A percentile compares a stretch with the other conserved stretches of the same genome.
Evolutionary conservation across 768 basidiomycete species (phyloP).

Genomic region (Lactarius evosmus): DNA sequence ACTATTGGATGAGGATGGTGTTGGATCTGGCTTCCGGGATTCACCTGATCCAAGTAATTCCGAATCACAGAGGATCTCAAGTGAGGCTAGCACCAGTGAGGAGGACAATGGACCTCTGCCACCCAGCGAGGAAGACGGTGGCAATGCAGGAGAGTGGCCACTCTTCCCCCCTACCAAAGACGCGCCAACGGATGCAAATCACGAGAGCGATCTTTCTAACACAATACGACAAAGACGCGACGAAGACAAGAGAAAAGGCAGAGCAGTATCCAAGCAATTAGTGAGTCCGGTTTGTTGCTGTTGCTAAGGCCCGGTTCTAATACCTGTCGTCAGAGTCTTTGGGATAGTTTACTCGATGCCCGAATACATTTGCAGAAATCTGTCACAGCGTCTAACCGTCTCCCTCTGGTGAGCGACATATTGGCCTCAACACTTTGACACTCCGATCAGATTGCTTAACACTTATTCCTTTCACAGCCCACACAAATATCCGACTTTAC

Average conservation of each 20-base stretch:
- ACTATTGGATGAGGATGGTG: constrained; percentile 43
- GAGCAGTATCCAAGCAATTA: constrained; percentile 78
- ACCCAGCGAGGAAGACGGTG: constrained; percentile 28
- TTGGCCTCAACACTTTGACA: constrained; percentile 20
- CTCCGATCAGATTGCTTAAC: constrained; percentile 29
- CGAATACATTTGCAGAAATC: constrained; percentile 90
- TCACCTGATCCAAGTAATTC: constrained; percentile 30
- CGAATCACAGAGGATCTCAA: constrained; percentile 4
- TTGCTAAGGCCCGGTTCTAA: not conserved
- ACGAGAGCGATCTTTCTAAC: constrained; percentile 46
- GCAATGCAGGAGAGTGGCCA: constrained; percentile 24
- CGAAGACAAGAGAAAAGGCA: constrained; percentile 76
- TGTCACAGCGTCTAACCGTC: constrained; percentile 55
- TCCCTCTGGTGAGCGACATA: constrained; percentile 54
- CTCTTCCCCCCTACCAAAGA: constrained; percentile 1
- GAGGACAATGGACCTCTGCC: constrained; percentile 30
- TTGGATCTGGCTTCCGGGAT: constrained; percentile 33
- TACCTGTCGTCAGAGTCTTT: constrained; percentile 53
- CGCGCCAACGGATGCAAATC: constrained; percentile 22
- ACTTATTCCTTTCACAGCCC: constrained; percentile 36
- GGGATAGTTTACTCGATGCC: constrained; percentile 86
- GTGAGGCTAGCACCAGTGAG: constrained; percentile 11
- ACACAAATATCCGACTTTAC: constrained; percentile 34
- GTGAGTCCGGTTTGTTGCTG: constrained; percentile 43
- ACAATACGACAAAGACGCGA: constrained; percentile 58